Percentiles rank a stretch among this genome's conserved stretches.
These are phyloP conservation scores for Daphne laureola DNA, from an alignment of 441 rosid species.

Conservation along the genomic window DNA sequence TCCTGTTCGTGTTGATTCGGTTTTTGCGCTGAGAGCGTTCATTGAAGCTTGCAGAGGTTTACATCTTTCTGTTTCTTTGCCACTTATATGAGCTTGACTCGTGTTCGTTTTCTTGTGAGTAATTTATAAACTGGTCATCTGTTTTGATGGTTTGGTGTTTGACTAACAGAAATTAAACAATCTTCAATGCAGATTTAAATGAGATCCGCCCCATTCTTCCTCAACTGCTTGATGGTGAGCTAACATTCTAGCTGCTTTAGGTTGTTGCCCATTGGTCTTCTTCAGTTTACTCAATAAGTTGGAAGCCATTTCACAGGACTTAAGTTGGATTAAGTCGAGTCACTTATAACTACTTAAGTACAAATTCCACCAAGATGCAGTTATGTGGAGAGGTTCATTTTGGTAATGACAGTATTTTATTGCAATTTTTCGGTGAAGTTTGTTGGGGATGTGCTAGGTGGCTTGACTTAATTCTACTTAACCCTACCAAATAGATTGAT, in stretches of 20 bases:
- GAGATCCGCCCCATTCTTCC: conserved; percentile 98
- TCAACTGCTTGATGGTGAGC: conserved; percentile 87
- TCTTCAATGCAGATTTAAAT: conserved; percentile 62
- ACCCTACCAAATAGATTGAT: not conserved
- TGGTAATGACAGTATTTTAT: too few species aligned
- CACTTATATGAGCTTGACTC: conserved; percentile 3
- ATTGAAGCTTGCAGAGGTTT: conserved; percentile 93
- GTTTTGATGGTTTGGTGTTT: not conserved
- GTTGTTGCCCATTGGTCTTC: not conserved
- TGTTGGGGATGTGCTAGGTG: too few species aligned
- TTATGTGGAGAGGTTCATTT: too few species aligned
- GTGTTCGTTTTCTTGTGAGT: not conserved
- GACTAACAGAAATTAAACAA: conserved; percentile 6
- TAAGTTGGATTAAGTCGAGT: too few species aligned
- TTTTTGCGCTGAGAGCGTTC: conserved; percentile 91
- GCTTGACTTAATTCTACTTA: too few species aligned
- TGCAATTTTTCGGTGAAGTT: too few species aligned
- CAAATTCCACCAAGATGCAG: too few species aligned
- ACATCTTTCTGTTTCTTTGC: not conserved
- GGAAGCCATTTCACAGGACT: too few species aligned
- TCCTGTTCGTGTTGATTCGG: conserved; percentile 98
- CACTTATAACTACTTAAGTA: too few species aligned
- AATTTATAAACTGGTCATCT: not conserved
- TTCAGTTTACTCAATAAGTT: not conserved
- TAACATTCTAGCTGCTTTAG: conserved; percentile 1